These are phyloP conservation scores for Dysphania ambrosioides DNA, from an alignment of 148 eudicot genomes.

Conservation along the genomic window DNA sequence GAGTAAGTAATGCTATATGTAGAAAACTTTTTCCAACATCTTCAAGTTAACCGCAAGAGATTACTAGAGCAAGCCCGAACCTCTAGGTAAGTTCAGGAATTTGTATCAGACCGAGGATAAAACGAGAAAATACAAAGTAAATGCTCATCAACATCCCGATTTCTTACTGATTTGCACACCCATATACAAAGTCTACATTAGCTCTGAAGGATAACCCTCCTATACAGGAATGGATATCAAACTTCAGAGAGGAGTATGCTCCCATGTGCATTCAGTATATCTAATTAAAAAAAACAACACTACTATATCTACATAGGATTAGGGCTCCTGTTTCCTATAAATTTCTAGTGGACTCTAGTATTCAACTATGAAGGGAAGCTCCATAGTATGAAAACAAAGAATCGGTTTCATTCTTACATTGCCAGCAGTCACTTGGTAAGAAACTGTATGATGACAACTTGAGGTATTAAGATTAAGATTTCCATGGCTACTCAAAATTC, in stretches of 20 bases:
- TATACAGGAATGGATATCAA: neutral
- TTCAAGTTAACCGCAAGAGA: neutral
- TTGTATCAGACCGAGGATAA: neutral
- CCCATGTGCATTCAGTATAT: neutral
- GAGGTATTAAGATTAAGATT: neutral
- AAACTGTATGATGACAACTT: neutral
- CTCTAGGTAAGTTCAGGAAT: neutral
- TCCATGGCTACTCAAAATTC: neutral
- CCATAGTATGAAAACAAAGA: neutral
- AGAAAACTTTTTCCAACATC: neutral
- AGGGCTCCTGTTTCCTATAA: neutral
- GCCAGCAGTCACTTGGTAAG: neutral
- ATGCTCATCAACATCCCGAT: neutral
- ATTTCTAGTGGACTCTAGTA: neutral
- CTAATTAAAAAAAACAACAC: neutral
- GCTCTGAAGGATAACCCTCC: neutral
- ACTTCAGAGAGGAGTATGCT: neutral
- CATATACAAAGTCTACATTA: neutral
- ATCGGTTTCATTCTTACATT: neutral
- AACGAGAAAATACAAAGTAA: neutral
- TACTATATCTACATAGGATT: neutral
- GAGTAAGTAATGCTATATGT: neutral
- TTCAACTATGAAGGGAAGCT: neutral
- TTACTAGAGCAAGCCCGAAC: conserved; percentile 1
- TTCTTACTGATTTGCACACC: neutral